These are phyloP conservation scores for Yamadazyma oceani DNA, from an alignment of 1,139 yeast genomes.

Conservation along the genomic window DNA sequence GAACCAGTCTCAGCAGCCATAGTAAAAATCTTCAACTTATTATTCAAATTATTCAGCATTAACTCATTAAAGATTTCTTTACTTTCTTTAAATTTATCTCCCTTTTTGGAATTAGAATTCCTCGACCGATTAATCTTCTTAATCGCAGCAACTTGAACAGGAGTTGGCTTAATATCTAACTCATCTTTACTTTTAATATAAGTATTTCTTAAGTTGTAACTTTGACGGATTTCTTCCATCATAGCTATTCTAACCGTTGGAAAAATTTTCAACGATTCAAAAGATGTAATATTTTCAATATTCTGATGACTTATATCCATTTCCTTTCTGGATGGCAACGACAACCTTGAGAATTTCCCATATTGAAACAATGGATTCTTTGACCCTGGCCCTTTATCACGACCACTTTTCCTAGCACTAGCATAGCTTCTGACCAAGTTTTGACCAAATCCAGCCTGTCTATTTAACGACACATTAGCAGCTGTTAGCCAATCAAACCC, in stretches of 20 bases:
- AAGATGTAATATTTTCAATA: constrained; percentile 54
- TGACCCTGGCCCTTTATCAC: not conserved
- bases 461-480: too few species aligned
- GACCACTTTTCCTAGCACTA: not conserved
- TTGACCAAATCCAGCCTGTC: too few species aligned
- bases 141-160: constrained; percentile 47
- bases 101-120: constrained; percentile 18
- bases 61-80: constrained; percentile 28
- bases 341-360: constrained; percentile 30
- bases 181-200: constrained; percentile 32
- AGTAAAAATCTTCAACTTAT: constrained; percentile 61
- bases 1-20: constrained; percentile 97
- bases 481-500: too few species aligned
- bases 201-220: constrained; percentile 43
- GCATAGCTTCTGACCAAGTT: not conserved
- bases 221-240: constrained; percentile 54
- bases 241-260: constrained; percentile 69
- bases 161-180: constrained; percentile 38
- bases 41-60: constrained; percentile 29
- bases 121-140: constrained; percentile 44
- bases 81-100: constrained; percentile 24
- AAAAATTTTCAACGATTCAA: constrained; percentile 63
- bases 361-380: constrained; percentile 15
- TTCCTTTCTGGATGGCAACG: constrained; percentile 20
- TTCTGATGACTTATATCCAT: constrained; percentile 25